Evolutionary conservation across 441 rosid genomes (phyloP), one percentile per base, ranked within the genome.

Genomic region (Adansonia grandidieri): DNA sequence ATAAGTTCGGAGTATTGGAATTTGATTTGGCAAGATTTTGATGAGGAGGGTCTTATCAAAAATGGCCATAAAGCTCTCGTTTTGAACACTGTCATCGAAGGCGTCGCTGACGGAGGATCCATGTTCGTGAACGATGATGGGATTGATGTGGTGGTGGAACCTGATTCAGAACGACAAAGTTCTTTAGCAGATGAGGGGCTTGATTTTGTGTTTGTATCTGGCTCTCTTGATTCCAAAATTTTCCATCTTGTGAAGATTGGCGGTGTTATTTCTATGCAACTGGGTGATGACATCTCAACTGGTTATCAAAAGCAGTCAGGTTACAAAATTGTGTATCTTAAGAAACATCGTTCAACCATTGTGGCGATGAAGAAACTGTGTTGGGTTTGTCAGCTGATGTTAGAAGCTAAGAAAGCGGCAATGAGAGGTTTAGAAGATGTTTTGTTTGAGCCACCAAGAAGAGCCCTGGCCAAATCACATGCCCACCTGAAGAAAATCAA

Each of bases 371-470:
- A 80, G 77, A 87, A 85, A 62, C 78, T 74, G 7, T 74, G 77
- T 10, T 22, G 67, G 82, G 87, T 82, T 47, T 80, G 37, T 47
- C 73, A 75, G 53, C 24, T 81, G 77, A 64, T 47, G 15, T 37
- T n/a, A 2, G 48, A 64, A 1, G 69, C 69, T 15, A 64, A 64
- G 47, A 64, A 64, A 7, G 69, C 10, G n/a, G 83, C 84, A 37
- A 73, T 84, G 76, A 76, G 66, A 74, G 86, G 85, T 61, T 68
- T 87, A 47, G 87, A 85, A 75, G 83, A 84, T 58, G 82, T 78
- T 56, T 67, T 85, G 37, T 84, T 82, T 8, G 87, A 85, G 78
- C 90, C 86, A 37, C 85, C 87, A 9, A 81, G 84, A 62, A 82
- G 44, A 67, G 75, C 77, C 53, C 63, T 71, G 10, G 57, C 65